Conservation (phyloP, 139 green algal species). For the Tetradesmus lagerheimii region DNA sequence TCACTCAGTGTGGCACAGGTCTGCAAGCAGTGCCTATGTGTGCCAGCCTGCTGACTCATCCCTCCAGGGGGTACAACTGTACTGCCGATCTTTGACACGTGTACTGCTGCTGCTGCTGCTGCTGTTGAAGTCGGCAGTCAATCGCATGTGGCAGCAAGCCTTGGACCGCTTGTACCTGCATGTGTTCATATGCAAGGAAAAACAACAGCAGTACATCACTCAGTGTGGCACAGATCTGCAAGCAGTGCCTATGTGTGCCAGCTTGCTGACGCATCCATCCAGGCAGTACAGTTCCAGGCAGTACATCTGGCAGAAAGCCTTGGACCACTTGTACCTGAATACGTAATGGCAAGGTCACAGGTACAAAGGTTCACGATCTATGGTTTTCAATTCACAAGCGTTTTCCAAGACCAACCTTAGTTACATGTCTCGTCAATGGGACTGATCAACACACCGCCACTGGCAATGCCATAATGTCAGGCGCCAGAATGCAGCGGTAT, state of each 20-base stretch:
- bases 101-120: constrained; percentile 10
- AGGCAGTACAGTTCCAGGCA: not conserved
- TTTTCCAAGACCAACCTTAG: too few relatives aligned
- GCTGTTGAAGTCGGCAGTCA: not conserved
- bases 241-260: not conserved
- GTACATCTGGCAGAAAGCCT: constrained; percentile 17
- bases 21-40: not conserved
- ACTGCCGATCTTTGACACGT: not conserved
- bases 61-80: not conserved
- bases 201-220: not conserved
- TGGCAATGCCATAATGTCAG: too few relatives aligned
- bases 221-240: not conserved
- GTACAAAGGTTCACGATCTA: too few relatives aligned
- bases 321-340: constrained; percentile 32
- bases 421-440: too few relatives aligned
- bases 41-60: not conserved
- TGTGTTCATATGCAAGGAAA: not conserved
- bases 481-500: too few relatives aligned
- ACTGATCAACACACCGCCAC: too few relatives aligned
- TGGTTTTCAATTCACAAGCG: too few relatives aligned
- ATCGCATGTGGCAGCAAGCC: constrained; percentile 4
- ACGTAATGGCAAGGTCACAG: too few relatives aligned
- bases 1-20: too few relatives aligned
- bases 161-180: constrained; percentile 37
- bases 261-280: not conserved